A percentile compares a stretch with the other conserved stretches of the same genome.
phyloP scores from a whole-genome alignment of 495 filamentous ascomycete genomes.

The Neurospora discreta region DNA sequence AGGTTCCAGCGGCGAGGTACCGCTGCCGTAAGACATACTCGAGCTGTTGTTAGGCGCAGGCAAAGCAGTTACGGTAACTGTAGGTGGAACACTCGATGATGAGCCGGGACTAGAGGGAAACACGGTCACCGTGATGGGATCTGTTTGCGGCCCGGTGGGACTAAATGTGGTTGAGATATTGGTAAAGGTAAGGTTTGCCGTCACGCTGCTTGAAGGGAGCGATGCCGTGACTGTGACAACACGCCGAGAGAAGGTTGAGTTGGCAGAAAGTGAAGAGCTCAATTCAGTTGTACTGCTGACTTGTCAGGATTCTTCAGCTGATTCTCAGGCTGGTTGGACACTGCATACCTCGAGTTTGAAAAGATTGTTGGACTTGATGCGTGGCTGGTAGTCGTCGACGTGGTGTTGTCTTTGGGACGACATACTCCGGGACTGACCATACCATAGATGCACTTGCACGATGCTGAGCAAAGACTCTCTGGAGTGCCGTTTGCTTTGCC shows the following conservation, averaged over 20 bases:
- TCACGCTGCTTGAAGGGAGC: neutral
- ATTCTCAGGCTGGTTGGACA: too few relatives aligned
- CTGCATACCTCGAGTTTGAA: constrained; percentile 13
- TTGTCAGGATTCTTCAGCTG: neutral
- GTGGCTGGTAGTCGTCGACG: constrained; percentile 6
- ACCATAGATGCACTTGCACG: constrained; percentile 29
- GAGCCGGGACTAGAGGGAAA: constrained; percentile 3
- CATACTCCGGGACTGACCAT: constrained; percentile 17
- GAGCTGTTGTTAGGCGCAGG: neutral
- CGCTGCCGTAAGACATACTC: neutral
- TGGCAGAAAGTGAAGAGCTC: constrained; percentile 2
- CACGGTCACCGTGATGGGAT: constrained; percentile 10
- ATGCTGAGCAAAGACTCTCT: constrained; percentile 30
- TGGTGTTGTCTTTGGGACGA: constrained; percentile 9
- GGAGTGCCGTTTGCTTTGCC: constrained; percentile 23
- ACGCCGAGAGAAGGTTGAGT: constrained; percentile 2
- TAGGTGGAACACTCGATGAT: neutral
- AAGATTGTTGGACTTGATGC: constrained; percentile 5
- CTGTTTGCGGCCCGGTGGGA: neutral
- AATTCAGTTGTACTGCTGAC: neutral
- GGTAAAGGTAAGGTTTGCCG: neutral
- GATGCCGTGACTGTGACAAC: constrained; percentile 5
- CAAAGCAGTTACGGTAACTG: constrained; percentile 1
- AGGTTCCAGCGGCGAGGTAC: neutral
- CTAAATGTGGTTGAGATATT: neutral